Percentiles rank a stretch among this genome's conserved stretches.
These are phyloP conservation scores for Exidia glandulosa DNA, from an alignment of 768 basidiomycete genomes.

Conservation along the genomic window DNA sequence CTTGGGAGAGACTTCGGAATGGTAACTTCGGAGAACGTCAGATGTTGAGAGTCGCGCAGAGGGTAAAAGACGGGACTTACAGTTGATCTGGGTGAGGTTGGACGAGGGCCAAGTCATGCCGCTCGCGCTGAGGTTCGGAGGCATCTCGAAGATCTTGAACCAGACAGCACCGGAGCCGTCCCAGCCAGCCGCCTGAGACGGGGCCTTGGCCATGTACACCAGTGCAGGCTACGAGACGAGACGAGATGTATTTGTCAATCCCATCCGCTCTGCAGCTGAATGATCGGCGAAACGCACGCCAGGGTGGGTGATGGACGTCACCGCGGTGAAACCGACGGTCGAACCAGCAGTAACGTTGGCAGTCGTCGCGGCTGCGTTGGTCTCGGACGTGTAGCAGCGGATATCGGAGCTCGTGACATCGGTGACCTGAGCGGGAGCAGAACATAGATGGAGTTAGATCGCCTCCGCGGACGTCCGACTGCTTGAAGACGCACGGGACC, in stretches of 20 bases:
- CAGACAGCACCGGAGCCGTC: slow-evolving; percentile 3
- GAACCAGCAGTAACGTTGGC: background rate
- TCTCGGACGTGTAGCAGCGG: background rate
- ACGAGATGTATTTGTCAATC: background rate
- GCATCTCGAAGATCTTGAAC: slow-evolving; percentile 1
- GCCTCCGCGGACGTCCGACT: too few species aligned
- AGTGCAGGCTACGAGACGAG: slow-evolving; percentile 2
- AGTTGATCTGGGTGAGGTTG: background rate
- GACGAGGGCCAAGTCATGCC: background rate
- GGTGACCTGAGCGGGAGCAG: slow-evolving; percentile 13
- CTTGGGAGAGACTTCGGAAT: slow-evolving; percentile 2
- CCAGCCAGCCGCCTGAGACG: background rate
- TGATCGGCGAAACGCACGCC: background rate
- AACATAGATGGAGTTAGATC: too few species aligned
- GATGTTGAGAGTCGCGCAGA: background rate
- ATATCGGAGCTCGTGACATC: background rate
- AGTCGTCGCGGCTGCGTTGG: background rate
- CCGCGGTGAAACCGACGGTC: background rate
- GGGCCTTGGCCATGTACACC: slow-evolving; percentile 3
- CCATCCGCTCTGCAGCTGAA: background rate
- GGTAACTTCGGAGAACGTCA: background rate
- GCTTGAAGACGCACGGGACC: slow-evolving; percentile 21
- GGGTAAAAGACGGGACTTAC: background rate
- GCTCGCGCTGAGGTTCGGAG: background rate
- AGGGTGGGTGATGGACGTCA: slow-evolving; percentile 1